These are phyloP conservation scores for Chernovozyma aurita DNA, from an alignment of 1,139 yeast species.

Conservation along the genomic window DNA sequence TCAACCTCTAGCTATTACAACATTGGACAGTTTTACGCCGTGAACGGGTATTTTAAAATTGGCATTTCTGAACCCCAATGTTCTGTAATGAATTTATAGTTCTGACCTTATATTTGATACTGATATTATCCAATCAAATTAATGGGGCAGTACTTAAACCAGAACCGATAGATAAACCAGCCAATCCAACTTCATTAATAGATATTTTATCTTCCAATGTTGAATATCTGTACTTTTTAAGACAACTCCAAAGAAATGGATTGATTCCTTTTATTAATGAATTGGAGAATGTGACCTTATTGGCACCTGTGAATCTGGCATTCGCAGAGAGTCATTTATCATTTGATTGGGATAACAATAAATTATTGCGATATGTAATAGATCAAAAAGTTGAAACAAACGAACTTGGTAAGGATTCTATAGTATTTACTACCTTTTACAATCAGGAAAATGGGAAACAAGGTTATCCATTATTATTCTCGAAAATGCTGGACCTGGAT, in stretches of 20 bases:
- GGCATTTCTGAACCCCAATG: no score
- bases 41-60: no score
- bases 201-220: conserved; percentile 73
- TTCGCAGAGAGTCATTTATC: conserved; percentile 31
- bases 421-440: conserved; percentile 30
- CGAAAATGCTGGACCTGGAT: conserved; percentile 24
- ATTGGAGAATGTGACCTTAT: conserved; percentile 62
- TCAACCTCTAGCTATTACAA: no score
- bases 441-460: conserved; percentile 11
- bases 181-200: conserved; percentile 45
- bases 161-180: neutral
- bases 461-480: conserved; percentile 23
- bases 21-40: no score
- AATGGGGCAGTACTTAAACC: neutral
- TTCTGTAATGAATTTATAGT: no score
- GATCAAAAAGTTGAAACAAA: conserved; percentile 35
- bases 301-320: conserved; percentile 88
- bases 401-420: conserved; percentile 22
- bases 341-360: conserved; percentile 15
- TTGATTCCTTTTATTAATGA: conserved; percentile 65
- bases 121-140: no score
- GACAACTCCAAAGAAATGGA: conserved; percentile 62
- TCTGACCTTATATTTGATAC: no score
- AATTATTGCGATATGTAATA: conserved; percentile 30
- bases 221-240: conserved; percentile 67